Conservation (phyloP, 2,329 filamentous ascomycete species). For the Ceratocystis diversiconidia region DNA sequence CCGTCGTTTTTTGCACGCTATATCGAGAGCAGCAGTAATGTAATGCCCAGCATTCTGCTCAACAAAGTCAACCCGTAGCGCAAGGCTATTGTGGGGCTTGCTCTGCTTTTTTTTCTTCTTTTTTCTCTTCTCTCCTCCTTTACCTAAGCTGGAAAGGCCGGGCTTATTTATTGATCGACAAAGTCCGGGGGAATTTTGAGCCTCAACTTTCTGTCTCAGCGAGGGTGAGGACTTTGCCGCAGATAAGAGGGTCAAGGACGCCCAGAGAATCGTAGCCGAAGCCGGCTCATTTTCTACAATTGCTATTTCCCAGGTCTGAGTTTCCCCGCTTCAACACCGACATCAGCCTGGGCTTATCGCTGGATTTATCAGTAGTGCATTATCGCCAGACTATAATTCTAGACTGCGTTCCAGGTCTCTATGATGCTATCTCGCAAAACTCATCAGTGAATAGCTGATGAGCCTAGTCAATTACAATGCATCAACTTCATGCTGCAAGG, state of each 20-base stretch:
- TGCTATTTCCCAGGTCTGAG: background rate
- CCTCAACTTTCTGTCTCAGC: constrained; percentile 12
- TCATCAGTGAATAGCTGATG: background rate
- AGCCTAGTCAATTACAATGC: background rate
- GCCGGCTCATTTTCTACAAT: too few relatives aligned
- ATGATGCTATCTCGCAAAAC: background rate
- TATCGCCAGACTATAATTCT: background rate
- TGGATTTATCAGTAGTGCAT: background rate
- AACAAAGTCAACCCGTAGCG: background rate
- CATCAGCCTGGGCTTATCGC: background rate
- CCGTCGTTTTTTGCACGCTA: background rate
- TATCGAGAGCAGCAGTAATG: background rate
- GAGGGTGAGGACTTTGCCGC: background rate
- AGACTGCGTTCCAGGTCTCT: background rate
- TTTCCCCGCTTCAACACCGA: background rate
- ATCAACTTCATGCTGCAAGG: background rate
- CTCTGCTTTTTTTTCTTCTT: background rate
- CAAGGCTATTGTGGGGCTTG: background rate
- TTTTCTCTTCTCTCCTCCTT: background rate
- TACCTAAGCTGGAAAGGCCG: background rate
- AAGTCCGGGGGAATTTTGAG: constrained; percentile 16
- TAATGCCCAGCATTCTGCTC: too few relatives aligned
- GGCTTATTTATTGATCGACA: constrained; percentile 6
- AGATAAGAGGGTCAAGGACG: background rate
- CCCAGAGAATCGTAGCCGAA: background rate